A percentile compares a stretch with the other conserved stretches of the same genome.
Evolutionary conservation across 495 filamentous ascomycete genomes (phyloP).

Genomic region (Haplographium delicatum): DNA sequence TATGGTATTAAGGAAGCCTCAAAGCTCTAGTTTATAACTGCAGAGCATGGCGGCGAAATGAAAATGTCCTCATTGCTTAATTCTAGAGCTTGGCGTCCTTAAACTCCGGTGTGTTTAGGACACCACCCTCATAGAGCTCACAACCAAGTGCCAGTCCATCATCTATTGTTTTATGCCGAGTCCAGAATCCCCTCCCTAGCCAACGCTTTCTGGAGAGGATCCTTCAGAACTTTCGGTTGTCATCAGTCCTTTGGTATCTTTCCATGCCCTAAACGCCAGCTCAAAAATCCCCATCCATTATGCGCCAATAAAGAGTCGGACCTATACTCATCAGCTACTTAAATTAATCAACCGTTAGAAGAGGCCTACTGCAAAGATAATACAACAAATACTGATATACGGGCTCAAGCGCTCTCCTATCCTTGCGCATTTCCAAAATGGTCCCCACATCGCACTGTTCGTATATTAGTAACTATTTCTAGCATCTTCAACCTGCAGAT

Average conservation of each 20-base stretch:
- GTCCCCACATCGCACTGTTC: constrained; percentile 41
- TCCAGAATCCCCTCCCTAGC: too few relatives aligned
- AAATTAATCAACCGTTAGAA: not conserved
- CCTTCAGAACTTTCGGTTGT: not conserved
- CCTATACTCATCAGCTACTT: constrained; percentile 10
- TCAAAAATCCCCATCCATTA: constrained; percentile 1
- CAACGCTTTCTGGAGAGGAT: too few relatives aligned
- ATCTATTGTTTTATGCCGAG: too few relatives aligned
- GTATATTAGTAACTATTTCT: not conserved
- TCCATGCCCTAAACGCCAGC: constrained; percentile 21
- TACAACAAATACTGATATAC: constrained; percentile 91
- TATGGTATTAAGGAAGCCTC: too few relatives aligned
- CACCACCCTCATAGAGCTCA: too few relatives aligned
- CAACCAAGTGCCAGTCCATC: too few relatives aligned
- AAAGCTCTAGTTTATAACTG: too few relatives aligned
- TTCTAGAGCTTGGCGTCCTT: too few relatives aligned
- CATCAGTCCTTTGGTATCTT: not conserved
- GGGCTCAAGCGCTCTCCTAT: constrained; percentile 92
- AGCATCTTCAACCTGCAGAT: not conserved
- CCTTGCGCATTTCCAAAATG: constrained; percentile 96
- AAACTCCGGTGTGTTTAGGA: too few relatives aligned
- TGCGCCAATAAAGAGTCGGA: constrained; percentile 23
- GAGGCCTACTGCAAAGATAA: constrained; percentile 83
- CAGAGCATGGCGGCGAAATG: too few relatives aligned
- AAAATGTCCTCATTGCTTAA: too few relatives aligned